These are phyloP conservation scores for Picea sitchensis DNA, from an alignment of 75 land plant species.

Conservation along the genomic window DNA sequence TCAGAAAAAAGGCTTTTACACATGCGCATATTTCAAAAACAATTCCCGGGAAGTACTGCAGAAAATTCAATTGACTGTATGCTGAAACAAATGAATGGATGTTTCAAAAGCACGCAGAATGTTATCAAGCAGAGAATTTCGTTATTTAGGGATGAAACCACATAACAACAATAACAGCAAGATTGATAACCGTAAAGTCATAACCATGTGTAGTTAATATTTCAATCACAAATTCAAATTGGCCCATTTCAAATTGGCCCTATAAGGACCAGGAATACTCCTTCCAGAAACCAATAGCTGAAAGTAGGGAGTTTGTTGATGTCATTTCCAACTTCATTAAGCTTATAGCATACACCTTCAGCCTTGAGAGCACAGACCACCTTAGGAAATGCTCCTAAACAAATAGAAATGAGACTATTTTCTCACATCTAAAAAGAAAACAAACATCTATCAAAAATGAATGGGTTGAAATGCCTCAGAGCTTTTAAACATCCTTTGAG, in stretches of 20 bases:
- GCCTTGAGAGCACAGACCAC: slow-evolving; percentile 11
- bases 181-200: not conserved
- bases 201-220: not conserved
- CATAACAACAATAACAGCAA: not conserved
- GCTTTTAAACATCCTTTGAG: slow-evolving; percentile 10
- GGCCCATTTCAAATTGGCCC: not conserved
- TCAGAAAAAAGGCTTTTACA: not conserved
- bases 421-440: slow-evolving; percentile 1
- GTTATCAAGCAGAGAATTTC: not conserved
- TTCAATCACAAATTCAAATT: slow-evolving; percentile 3
- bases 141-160: not conserved
- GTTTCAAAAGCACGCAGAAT: not conserved
- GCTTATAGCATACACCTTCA: not conserved
- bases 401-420: slow-evolving; percentile 9
- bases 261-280: not conserved
- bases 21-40: not conserved
- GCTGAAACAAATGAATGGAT: not conserved
- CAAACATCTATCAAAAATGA: slow-evolving; percentile 11
- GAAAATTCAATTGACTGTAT: not conserved
- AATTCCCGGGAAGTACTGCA: not conserved
- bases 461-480: slow-evolving; percentile 10
- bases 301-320: slow-evolving; percentile 4
- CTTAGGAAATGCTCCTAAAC: not conserved
- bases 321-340: not conserved
- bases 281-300: not conserved